Conservation (phyloP, 2,329 filamentous ascomycete genomes). For the Talaromyces sp. region DNA sequence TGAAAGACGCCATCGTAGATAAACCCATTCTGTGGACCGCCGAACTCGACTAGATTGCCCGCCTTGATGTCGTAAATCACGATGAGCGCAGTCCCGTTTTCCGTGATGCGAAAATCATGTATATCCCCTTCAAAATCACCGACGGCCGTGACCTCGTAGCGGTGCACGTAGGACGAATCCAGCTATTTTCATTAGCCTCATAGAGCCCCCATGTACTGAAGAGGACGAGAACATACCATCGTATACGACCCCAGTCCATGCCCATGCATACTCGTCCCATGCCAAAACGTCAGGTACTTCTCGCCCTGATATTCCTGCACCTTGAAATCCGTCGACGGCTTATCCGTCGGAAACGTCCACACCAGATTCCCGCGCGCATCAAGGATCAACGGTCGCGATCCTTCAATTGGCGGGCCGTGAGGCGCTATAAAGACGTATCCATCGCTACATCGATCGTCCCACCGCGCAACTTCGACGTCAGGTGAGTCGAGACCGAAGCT, state of each 20-base stretch:
- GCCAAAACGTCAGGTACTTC: constrained; percentile 1
- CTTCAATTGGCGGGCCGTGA: not conserved
- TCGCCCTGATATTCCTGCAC: not conserved
- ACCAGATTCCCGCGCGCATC: not conserved
- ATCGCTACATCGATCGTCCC: not conserved
- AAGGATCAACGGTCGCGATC: not conserved
- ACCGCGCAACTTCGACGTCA: not conserved
- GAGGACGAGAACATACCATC: not conserved
- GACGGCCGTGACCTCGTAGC: not conserved
- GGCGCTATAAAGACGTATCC: not conserved
- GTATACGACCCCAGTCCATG: constrained; percentile 1
- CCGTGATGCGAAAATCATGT: not conserved
- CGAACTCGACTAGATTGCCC: not conserved
- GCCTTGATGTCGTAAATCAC: not conserved
- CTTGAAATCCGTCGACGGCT: not conserved
- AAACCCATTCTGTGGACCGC: not conserved
- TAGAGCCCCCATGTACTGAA: too few relatives aligned
- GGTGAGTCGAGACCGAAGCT: not conserved
- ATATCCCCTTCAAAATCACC: not conserved
- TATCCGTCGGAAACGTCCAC: not conserved
- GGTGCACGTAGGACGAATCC: not conserved
- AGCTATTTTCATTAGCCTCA: not conserved
- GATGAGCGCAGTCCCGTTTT: not conserved
- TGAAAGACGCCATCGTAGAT: not conserved
- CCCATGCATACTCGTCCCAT: not conserved